Evolutionary conservation across 305 asterid genomes (phyloP), one percentile per base, ranked within the genome.

Genomic region (Lippia alba): DNA sequence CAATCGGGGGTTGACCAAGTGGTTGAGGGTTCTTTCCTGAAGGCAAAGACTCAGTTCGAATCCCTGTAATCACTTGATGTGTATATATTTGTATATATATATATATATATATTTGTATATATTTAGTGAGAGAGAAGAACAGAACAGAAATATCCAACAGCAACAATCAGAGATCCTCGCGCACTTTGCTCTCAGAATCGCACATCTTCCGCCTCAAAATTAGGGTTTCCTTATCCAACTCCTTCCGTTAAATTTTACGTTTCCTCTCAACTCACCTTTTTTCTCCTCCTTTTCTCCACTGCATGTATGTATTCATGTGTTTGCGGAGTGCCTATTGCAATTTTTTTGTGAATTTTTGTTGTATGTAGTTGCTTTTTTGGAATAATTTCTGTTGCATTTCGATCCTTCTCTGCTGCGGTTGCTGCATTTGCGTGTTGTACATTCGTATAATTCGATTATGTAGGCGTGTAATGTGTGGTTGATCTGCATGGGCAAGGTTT

Each of bases 161-260:
- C 18, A 45, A 48, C 14, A 49, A 48, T 16, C 60, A 16, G 72
- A 16, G 72, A 70, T 65, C 49, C 66, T 72, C 56, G 8, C 44
- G 76, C 58, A 64, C 66, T 56, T 58, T 46, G 70, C 77, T 48
- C 73, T 57, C 73, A 75, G 74, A 44, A 73, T 79, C 84, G 76
- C 75, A 62, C 66, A 61, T 60, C 57, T 12, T 68, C 62, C 55
- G 69, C 80, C 54, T 65, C 18, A 71, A 68, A 68, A 74, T 78
- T 75, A 73, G 82, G 85, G 81, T 68, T 81, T 75, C 81, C 77
- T 46, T 75, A 39, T 70, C 63, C 71, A 72, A 54, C 66, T 48
- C 79, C 72, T 54, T 64, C 69, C 63, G 12, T 55, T 67, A 63
- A 56, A 48, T 56, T 67, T 67, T 69, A 55, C 46, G 64, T 71